A percentile compares a stretch with the other conserved stretches of the same genome.
Evolutionary conservation across 768 basidiomycete genomes (phyloP).

Genomic region (Rhizopogon rudus): DNA sequence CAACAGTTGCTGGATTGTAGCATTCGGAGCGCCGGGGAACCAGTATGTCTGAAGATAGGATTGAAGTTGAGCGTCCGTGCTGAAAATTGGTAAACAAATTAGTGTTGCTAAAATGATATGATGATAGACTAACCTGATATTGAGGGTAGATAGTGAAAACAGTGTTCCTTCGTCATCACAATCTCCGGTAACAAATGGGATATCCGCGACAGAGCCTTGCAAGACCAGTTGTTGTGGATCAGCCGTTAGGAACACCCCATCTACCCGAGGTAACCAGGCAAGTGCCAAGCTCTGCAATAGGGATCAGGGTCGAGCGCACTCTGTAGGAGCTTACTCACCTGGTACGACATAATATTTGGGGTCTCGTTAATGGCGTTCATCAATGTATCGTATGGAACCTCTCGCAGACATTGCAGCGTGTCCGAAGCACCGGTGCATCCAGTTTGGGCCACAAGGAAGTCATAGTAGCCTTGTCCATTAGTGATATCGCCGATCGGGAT

Average conservation of each 20-base stretch:
- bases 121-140: constrained; percentile 36
- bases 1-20: constrained; percentile 22
- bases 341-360: constrained; percentile 27
- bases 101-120: background rate
- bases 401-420: constrained; percentile 29
- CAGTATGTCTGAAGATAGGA: constrained; percentile 27
- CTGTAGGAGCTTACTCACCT: constrained; percentile 14
- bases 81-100: background rate
- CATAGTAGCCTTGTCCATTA: constrained; percentile 21
- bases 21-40: constrained; percentile 21
- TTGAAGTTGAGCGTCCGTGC: constrained; percentile 20
- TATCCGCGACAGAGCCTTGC: constrained; percentile 29
- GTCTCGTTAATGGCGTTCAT: constrained; percentile 27
- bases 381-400: constrained; percentile 24
- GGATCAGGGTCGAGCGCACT: background rate
- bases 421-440: constrained; percentile 24
- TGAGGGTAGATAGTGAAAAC: constrained; percentile 41
- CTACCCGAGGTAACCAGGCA: constrained; percentile 34
- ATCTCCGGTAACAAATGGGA: constrained; percentile 22
- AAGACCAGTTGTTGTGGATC: constrained; percentile 27
- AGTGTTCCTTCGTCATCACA: constrained; percentile 40
- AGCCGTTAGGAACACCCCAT: constrained; percentile 33
- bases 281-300: constrained; percentile 14
- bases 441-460: constrained; percentile 23
- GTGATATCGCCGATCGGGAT: constrained; percentile 16